These are phyloP conservation scores for Rhynchosporium graminicola DNA, from an alignment of 2,329 filamentous ascomycete species.

Conservation along the genomic window DNA sequence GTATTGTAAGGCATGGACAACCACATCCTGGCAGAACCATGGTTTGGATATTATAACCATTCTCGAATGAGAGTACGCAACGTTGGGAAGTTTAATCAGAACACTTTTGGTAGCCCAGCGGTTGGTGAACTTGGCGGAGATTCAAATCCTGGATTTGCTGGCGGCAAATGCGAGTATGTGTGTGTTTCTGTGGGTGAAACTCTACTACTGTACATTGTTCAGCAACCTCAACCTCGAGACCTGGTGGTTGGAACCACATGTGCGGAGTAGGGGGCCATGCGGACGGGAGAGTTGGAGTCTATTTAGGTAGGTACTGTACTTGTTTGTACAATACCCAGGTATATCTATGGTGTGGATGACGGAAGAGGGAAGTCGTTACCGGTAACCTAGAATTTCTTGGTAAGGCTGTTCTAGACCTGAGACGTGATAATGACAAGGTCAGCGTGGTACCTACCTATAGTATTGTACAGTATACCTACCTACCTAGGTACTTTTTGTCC, in stretches of 20 bases:
- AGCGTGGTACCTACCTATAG: neutral
- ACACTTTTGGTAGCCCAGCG: neutral
- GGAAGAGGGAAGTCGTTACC: neutral
- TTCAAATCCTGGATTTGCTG: slow-evolving; percentile 4
- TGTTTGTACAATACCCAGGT: neutral
- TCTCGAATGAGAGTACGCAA: neutral
- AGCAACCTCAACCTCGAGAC: neutral
- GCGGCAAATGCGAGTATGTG: slow-evolving; percentile 17
- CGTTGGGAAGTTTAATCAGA: neutral
- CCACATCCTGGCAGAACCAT: neutral
- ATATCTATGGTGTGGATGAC: no score
- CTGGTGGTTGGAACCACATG: neutral
- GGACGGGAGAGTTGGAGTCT: neutral
- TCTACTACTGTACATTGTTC: neutral
- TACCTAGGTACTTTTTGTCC: no score
- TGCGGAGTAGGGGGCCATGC: neutral
- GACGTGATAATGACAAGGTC: slow-evolving; percentile 1
- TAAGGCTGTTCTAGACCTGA: slow-evolving; percentile 5
- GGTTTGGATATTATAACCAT: neutral
- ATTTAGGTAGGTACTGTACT: no score
- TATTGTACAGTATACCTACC: no score
- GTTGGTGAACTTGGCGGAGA: neutral
- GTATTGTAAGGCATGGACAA: neutral
- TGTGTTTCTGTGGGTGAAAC: slow-evolving; percentile 3
- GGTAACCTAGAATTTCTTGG: slow-evolving; percentile 1